A percentile compares a stretch with the other conserved stretches of the same genome.
Conservation (phyloP, 305 asterid species). For the Fraxinus greggii region DNA sequence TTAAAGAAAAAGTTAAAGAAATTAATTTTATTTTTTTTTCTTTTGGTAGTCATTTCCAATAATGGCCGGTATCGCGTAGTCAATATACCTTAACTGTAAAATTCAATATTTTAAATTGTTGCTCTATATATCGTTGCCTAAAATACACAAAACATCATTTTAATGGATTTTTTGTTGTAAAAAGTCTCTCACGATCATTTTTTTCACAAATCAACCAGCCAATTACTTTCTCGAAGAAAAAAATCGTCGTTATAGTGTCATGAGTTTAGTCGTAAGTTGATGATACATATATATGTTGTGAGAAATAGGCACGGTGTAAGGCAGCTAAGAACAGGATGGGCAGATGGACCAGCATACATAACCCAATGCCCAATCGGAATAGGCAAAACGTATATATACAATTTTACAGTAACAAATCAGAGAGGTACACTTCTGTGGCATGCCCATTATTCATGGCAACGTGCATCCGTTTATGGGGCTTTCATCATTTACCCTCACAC, state of each 20-base stretch:
- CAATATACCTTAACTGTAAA: not conserved
- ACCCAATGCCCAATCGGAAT: slow-evolving; percentile 70
- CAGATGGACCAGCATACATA: slow-evolving; percentile 77
- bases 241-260: too few relatives aligned
- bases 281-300: not conserved
- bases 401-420: slow-evolving; percentile 49
- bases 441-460: slow-evolving; percentile 81
- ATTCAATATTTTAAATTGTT: not conserved
- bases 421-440: slow-evolving; percentile 86
- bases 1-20: not conserved
- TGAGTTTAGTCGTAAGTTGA: not conserved
- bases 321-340: slow-evolving; percentile 72
- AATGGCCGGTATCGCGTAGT: not conserved
- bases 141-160: not conserved
- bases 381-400: slow-evolving; percentile 53
- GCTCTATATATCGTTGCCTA: not conserved
- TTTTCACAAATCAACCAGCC: not conserved
- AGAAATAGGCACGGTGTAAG: slow-evolving; percentile 66
- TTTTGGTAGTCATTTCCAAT: not conserved
- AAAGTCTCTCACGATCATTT: not conserved
- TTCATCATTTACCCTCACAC: slow-evolving; percentile 62
- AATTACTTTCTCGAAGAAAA: not conserved
- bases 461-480: slow-evolving; percentile 72
- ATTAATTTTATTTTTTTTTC: too few relatives aligned
- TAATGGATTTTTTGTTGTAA: not conserved